These are phyloP conservation scores for Rhynchosporium secalis DNA, from an alignment of 2,329 filamentous ascomycete species.

Conservation along the genomic window DNA sequence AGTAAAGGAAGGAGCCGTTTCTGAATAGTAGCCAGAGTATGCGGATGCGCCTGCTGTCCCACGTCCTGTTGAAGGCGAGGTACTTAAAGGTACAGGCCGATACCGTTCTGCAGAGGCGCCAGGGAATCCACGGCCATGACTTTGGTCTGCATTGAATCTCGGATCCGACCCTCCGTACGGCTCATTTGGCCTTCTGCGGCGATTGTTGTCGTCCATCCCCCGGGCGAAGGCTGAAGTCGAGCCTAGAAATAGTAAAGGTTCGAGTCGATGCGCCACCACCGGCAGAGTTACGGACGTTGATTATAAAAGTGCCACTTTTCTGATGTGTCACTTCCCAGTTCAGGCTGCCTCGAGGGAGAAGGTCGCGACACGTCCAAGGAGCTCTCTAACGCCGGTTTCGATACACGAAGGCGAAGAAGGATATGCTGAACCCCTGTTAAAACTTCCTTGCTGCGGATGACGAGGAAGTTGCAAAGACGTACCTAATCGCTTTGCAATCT, in stretches of 20 bases:
- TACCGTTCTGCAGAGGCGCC: slow-evolving; percentile 43
- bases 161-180: slow-evolving; percentile 60
- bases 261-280: slow-evolving; percentile 62
- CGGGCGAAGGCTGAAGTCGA: slow-evolving; percentile 52
- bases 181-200: slow-evolving; percentile 74
- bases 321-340: slow-evolving; percentile 24
- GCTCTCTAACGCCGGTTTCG: neutral
- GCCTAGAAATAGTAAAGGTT: slow-evolving; percentile 58
- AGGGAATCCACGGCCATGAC: slow-evolving; percentile 34
- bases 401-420: neutral
- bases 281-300: slow-evolving; percentile 63
- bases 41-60: slow-evolving; percentile 55
- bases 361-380: slow-evolving; percentile 6
- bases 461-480: neutral
- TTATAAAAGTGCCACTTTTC: slow-evolving; percentile 65
- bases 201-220: slow-evolving; percentile 79
- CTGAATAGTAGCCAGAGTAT: slow-evolving; percentile 61
- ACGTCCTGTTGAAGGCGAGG: slow-evolving; percentile 43
- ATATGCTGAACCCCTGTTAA: slow-evolving; percentile 22
- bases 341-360: slow-evolving; percentile 8
- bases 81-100: slow-evolving; percentile 51
- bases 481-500: slow-evolving; percentile 12
- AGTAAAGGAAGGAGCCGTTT: slow-evolving; percentile 52
- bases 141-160: slow-evolving; percentile 47
- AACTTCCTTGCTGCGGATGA: neutral